Evolutionary conservation across 1,284 basidiomycete genomes (phyloP), one percentile per base, ranked within the genome.

Genomic region (Trichosporon faecale): DNA sequence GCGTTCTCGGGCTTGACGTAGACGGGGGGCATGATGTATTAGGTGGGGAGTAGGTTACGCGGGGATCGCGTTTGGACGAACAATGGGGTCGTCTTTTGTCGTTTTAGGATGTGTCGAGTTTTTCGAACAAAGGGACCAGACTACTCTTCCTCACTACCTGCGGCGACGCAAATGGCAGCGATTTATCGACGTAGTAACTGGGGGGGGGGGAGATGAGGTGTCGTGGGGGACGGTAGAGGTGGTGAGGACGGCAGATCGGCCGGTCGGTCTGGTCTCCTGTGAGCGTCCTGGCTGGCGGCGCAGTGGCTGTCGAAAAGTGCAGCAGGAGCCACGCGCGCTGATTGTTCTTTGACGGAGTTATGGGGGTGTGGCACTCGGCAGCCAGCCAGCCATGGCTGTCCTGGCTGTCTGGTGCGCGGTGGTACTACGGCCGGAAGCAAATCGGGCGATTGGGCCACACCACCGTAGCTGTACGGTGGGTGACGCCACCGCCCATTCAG

Each of bases 1-100:
- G 82, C 82, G 75, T 83, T 84, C 77, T 84, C 83, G 40, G 83
- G 83, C 76, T 84, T 84, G 74, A 82, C 79, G 75, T 80, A 84
- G 70, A 81, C 77, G 66, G 82, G 80, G 31, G 80, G 80, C 82
- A 84, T 84, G 65, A 44, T 78, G 74, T 33, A 60, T 63, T 27
- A 35, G 25, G 40, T 65, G 63, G 65, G 65, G 33, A 29, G 29
- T 52, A 55, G 35, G 27, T 44, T 33, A 60, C 33, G 64, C 40
- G 46, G 29, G n/a, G 46, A 35, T n/a, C 31, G 40, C 27, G 65
- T 29, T 18, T 35, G 29, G 68, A 29, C 68, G 60, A 49, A 29
- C 40, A 35, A n/a, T 65, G 14, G n/a, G n/a, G n/a, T 61, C 44
- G n/a, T 66, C 9, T 66, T 61, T 68, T 66, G 35, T 65, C 1